A percentile compares a stretch with the other conserved stretches of the same genome.
phyloP scores from a whole-genome alignment of 148 eudicot genomes.

The Hydrangea macrophylla region DNA sequence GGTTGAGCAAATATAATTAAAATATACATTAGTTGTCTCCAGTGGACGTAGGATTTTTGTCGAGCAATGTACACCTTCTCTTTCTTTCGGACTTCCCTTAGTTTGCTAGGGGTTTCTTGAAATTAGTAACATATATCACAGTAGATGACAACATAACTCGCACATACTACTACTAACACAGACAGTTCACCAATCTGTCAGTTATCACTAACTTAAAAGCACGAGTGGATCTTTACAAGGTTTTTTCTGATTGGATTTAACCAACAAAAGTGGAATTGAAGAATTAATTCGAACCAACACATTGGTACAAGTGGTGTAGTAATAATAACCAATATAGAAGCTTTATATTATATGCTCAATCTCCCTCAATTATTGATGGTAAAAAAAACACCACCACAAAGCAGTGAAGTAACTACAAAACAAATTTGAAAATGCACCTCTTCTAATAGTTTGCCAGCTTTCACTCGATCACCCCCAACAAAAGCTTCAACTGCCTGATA shows the following conservation, averaged over 20 bases:
- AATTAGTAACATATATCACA: no score
- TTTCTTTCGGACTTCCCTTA: no score
- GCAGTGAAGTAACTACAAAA: not conserved
- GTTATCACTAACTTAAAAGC: not conserved
- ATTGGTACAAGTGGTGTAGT: not conserved
- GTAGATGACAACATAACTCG: not conserved
- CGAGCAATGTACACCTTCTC: no score
- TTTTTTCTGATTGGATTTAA: not conserved
- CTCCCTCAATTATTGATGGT: not conserved
- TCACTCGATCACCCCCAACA: conserved; percentile 32
- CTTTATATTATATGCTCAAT: not conserved
- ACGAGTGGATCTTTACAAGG: not conserved
- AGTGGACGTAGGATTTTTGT: no score
- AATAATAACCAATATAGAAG: not conserved
- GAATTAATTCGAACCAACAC: not conserved
- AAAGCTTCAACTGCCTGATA: conserved; percentile 44
- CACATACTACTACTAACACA: not conserved
- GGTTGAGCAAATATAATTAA: no score
- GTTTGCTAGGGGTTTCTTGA: not conserved
- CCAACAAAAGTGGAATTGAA: not conserved
- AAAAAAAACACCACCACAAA: not conserved
- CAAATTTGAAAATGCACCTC: conserved; percentile 22
- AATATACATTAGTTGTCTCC: no score
- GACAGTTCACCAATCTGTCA: not conserved
- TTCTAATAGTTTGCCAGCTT: conserved; percentile 26